These are phyloP conservation scores for Curvularia sp. DNA, from an alignment of 2,329 filamentous ascomycete species.

Conservation along the genomic window DNA sequence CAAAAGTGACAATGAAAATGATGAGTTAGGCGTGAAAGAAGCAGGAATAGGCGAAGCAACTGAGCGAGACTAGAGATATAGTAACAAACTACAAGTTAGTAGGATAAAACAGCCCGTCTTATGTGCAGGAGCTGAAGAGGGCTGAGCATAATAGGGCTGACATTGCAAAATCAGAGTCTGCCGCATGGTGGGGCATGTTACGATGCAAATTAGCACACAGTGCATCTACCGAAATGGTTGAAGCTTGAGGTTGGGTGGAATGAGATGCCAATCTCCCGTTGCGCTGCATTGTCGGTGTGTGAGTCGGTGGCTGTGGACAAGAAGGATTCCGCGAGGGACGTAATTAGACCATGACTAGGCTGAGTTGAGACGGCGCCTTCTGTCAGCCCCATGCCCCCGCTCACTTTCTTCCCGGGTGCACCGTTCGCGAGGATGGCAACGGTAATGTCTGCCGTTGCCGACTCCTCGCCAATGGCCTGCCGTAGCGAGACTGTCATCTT, in stretches of 20 bases:
- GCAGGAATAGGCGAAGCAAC: background rate
- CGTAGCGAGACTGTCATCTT: background rate
- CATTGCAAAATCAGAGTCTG: slow-evolving; percentile 16
- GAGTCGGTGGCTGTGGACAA: slow-evolving; percentile 21
- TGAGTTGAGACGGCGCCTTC: slow-evolving; percentile 10
- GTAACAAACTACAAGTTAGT: background rate
- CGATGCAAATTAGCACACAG: background rate
- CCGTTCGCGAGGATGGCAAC: background rate
- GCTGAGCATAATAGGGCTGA: slow-evolving; percentile 9
- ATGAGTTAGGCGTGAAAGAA: background rate
- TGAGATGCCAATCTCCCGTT: slow-evolving; percentile 2
- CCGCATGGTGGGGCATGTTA: slow-evolving; percentile 12
- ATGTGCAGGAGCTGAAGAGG: slow-evolving; percentile 14
- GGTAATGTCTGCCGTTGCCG: background rate
- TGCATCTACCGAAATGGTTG: slow-evolving; percentile 2
- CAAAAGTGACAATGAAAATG: background rate
- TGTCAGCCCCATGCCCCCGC: slow-evolving; percentile 6
- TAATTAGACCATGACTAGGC: slow-evolving; percentile 22
- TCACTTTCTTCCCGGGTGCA: background rate
- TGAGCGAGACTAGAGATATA: background rate
- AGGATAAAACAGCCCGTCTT: slow-evolving; percentile 1
- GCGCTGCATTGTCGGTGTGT: slow-evolving; percentile 5
- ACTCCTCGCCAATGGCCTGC: background rate
- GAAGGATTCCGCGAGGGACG: slow-evolving; percentile 9
- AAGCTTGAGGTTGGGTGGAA: background rate